phyloP scores from a whole-genome alignment of 805 yeast species.

The Maudiozyma pseudohumilis region DNA sequence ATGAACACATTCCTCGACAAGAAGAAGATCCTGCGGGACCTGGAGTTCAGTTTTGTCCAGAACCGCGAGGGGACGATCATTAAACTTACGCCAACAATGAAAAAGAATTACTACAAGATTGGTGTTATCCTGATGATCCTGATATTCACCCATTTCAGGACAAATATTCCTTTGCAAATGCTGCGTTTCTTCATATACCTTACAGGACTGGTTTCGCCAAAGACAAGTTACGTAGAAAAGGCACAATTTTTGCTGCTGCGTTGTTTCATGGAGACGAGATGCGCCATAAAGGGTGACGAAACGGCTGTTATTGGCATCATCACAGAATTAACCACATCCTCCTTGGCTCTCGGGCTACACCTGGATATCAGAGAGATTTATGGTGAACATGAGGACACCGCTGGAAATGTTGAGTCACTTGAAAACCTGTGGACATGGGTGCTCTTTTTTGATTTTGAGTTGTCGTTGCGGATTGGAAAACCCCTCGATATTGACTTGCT shows the following conservation, averaged over 20 bases:
- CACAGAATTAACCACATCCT: constrained; percentile 10
- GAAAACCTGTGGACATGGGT: constrained; percentile 23
- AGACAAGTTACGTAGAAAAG: constrained; percentile 22
- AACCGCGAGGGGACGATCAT: constrained; percentile 6
- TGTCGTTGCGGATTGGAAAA: constrained; percentile 20
- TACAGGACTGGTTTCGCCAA: constrained; percentile 22
- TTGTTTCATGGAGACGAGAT: constrained; percentile 3
- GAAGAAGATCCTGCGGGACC: constrained; percentile 17
- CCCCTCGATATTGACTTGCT: constrained; percentile 9
- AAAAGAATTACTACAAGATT: constrained; percentile 21
- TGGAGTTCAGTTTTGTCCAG: constrained; percentile 10
- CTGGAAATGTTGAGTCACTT: constrained; percentile 16
- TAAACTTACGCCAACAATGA: constrained; percentile 8
- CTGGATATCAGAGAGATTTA: constrained; percentile 12
- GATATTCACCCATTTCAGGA: constrained; percentile 9
- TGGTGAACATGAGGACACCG: constrained; percentile 8
- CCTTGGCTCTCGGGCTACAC: constrained; percentile 19
- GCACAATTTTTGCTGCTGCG: constrained; percentile 26
- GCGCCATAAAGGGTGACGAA: constrained; percentile 18
- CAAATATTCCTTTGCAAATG: constrained; percentile 13
- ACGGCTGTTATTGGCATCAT: constrained; percentile 13
- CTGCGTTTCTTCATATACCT: constrained; percentile 15
- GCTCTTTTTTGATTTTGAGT: constrained; percentile 17
- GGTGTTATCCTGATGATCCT: constrained; percentile 23
- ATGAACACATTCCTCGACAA: constrained; percentile 12